Evolutionary conservation across 2,329 filamentous ascomycete genomes (phyloP).

Genomic region (Trichoderma citrinoviride): DNA sequence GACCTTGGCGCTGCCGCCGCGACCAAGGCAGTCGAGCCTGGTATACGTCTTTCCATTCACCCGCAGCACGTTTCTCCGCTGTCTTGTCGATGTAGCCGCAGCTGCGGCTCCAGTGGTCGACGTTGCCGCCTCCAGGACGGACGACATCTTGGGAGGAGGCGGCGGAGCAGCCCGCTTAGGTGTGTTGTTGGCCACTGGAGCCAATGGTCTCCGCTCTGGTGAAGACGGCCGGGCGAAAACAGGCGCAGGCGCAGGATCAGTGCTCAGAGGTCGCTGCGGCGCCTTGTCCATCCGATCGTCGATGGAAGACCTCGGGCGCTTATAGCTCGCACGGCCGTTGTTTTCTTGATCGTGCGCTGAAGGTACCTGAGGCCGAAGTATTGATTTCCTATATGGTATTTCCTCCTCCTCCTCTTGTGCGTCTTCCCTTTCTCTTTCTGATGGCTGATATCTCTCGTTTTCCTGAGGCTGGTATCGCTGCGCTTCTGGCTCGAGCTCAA

Average conservation of each 20-base stretch:
- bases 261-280: conserved; percentile 49
- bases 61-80: conserved; percentile 77
- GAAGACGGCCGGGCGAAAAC: conserved; percentile 40
- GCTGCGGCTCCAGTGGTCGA: conserved; percentile 77
- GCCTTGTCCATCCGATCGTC: conserved; percentile 56
- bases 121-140: conserved; percentile 87
- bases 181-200: conserved; percentile 60
- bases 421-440: conserved; percentile 23
- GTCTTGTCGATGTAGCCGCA: conserved; percentile 67
- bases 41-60: conserved; percentile 92
- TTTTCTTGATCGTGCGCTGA: conserved; percentile 81
- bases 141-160: conserved; percentile 88
- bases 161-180: conserved; percentile 74
- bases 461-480: conserved; percentile 31
- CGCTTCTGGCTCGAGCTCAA: conserved; percentile 25
- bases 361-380: conserved; percentile 53
- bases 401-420: conserved; percentile 38
- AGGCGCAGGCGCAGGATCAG: conserved; percentile 44
- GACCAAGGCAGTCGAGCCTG: conserved; percentile 83
- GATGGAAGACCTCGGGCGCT: conserved; percentile 55
- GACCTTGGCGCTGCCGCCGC: conserved; percentile 90
- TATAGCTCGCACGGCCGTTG: conserved; percentile 68
- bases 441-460: conserved; percentile 31
- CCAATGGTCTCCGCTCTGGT: conserved; percentile 56
- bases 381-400: conserved; percentile 46